These are phyloP conservation scores for Naganishia sp. DNA, from an alignment of 1,284 basidiomycete species.

Conservation along the genomic window DNA sequence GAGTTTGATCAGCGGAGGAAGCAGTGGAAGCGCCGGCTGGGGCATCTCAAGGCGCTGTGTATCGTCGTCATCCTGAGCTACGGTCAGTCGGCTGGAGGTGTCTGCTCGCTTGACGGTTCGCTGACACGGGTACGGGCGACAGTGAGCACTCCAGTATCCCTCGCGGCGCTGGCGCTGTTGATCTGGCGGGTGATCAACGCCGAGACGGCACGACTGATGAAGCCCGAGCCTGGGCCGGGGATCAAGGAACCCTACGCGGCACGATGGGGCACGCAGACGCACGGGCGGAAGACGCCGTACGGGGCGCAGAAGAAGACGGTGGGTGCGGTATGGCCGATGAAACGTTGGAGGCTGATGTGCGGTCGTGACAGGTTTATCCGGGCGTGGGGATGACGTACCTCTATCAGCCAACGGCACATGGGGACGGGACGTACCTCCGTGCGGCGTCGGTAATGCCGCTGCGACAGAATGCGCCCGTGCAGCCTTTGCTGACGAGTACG, in stretches of 20 bases:
- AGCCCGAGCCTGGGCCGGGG: constrained; percentile 25
- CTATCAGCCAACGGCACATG: constrained; percentile 11
- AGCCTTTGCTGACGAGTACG: constrained; percentile 24
- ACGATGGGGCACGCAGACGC: constrained; percentile 30
- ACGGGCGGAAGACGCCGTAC: constrained; percentile 29
- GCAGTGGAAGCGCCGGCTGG: constrained; percentile 34
- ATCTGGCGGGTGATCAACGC: constrained; percentile 32
- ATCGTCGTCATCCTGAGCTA: constrained; percentile 34
- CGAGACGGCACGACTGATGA: constrained; percentile 26
- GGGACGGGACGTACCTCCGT: not conserved
- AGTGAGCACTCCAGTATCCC: constrained; percentile 30
- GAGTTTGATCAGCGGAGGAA: constrained; percentile 32
- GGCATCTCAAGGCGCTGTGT: constrained; percentile 33
- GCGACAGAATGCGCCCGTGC: constrained; percentile 9
- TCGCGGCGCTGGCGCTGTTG: constrained; percentile 28
- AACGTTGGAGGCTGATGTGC: not conserved
- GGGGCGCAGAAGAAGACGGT: constrained; percentile 24
- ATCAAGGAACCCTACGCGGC: constrained; percentile 31
- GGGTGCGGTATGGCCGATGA: not conserved
- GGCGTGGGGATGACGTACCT: constrained; percentile 34
- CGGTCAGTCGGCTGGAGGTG: constrained; percentile 6
- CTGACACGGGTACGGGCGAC: not conserved
- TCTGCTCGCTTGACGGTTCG: not conserved
- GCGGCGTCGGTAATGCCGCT: constrained; percentile 6
- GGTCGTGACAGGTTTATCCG: constrained; percentile 4